Percentiles rank a stretch among this genome's conserved stretches.
These are phyloP conservation scores for Pseudocercospora pini-densiflorae DNA, from an alignment of 2,329 filamentous ascomycete species.

Conservation along the genomic window DNA sequence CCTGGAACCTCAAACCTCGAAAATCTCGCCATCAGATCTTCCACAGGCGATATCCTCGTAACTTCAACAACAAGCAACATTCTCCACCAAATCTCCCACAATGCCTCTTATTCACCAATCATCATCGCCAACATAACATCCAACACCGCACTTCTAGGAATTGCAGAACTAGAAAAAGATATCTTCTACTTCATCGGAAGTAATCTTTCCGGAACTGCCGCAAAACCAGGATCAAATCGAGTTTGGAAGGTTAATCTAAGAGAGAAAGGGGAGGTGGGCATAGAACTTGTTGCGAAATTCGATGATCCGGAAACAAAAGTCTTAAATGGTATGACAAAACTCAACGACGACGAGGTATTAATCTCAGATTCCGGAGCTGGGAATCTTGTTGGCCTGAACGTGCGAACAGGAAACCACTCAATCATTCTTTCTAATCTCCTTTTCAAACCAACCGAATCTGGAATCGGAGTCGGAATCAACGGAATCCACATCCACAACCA, in stretches of 20 bases:
- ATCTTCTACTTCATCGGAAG: not conserved
- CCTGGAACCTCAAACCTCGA: not conserved
- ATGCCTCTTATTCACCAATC: not conserved
- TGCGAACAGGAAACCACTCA: not conserved
- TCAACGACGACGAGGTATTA: not conserved
- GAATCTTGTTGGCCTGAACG: not conserved
- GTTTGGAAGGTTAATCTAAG: not conserved
- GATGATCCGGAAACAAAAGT: not conserved
- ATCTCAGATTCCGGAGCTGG: not conserved
- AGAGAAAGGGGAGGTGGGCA: too few relatives aligned
- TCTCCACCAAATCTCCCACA: not conserved
- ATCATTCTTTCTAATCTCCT: not conserved
- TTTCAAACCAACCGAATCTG: not conserved
- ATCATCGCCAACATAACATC: not conserved
- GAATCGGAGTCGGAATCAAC: not conserved
- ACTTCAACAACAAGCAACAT: not conserved
- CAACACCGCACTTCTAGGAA: not conserved
- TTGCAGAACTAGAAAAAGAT: not conserved
- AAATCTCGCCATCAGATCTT: not conserved
- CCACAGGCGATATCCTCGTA: slow-evolving; percentile 1
- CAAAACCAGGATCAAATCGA: not conserved
- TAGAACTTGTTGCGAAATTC: not conserved
- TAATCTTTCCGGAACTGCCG: not conserved
- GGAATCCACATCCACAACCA: not conserved
- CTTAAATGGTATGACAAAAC: not conserved